A percentile compares a stretch with the other conserved stretches of the same genome.
phyloP scores from a whole-genome alignment of 768 basidiomycete genomes.

The Sporobolomyces roseus region DNA sequence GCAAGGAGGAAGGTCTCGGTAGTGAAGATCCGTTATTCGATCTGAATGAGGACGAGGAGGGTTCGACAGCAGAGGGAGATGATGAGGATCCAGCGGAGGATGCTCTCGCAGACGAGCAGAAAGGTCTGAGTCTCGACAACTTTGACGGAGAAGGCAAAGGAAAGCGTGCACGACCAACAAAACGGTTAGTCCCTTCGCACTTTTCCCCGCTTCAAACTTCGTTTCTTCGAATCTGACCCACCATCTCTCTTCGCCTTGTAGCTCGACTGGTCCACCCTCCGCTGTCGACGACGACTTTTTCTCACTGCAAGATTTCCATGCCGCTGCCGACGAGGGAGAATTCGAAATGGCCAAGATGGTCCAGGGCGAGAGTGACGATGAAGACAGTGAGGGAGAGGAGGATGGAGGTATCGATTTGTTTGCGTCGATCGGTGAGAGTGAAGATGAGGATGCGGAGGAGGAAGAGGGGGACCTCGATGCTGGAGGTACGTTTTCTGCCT shows the following conservation, averaged over 20 bases:
- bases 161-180: slow-evolving; percentile 11
- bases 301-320: slow-evolving; percentile 78
- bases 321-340: slow-evolving; percentile 74
- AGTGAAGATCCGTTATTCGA: slow-evolving; percentile 16
- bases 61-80: slow-evolving; percentile 2
- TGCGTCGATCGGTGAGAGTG: slow-evolving; percentile 53
- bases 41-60: slow-evolving; percentile 7
- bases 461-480: slow-evolving; percentile 49
- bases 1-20: slow-evolving; percentile 24
- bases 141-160: slow-evolving; percentile 29
- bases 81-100: slow-evolving; percentile 42
- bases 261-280: slow-evolving; percentile 19
- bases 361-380: slow-evolving; percentile 60
- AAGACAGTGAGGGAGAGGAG: slow-evolving; percentile 48
- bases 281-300: slow-evolving; percentile 84
- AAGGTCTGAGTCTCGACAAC: slow-evolving; percentile 30
- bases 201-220: neutral
- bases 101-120: slow-evolving; percentile 30
- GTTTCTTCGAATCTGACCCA: neutral
- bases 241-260: neutral
- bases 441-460: slow-evolving; percentile 54
- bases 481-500: slow-evolving; percentile 52
- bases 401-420: slow-evolving; percentile 60
- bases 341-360: slow-evolving; percentile 52
- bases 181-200: slow-evolving; percentile 15